Conservation (phyloP, 192 early-diverging fungal genomes). For the Rhizoclosmatium globosum region DNA sequence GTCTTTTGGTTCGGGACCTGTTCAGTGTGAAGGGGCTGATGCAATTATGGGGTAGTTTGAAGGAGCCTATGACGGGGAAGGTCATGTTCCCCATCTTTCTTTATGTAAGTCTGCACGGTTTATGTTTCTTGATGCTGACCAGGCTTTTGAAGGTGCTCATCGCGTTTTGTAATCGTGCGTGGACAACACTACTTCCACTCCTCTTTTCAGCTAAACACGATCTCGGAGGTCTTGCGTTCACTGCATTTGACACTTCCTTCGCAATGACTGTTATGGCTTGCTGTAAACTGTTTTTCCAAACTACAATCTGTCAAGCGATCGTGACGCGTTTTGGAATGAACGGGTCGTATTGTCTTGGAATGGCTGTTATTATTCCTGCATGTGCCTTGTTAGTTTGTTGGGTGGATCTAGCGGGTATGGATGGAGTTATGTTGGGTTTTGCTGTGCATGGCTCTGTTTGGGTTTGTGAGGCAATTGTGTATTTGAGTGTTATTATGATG, state of each 20-base stretch:
- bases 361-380: constrained; percentile 35
- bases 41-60: not conserved
- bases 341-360: constrained; percentile 34
- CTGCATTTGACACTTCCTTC: constrained; percentile 32
- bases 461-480: constrained; percentile 44
- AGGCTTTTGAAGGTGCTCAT: constrained; percentile 35
- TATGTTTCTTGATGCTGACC: not conserved
- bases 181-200: constrained; percentile 50
- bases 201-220: constrained; percentile 43
- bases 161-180: constrained; percentile 53
- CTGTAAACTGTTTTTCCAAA: constrained; percentile 50
- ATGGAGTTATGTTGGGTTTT: not conserved
- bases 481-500: constrained; percentile 49
- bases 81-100: constrained; percentile 40
- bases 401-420: constrained; percentile 5
- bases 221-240: constrained; percentile 42
- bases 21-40: constrained; percentile 1
- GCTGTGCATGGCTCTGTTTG: constrained; percentile 40
- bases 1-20: not conserved
- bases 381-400: constrained; percentile 27
- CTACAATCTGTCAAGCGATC: constrained; percentile 34
- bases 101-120: constrained; percentile 22
- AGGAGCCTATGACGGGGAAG: constrained; percentile 19
- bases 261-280: constrained; percentile 41
- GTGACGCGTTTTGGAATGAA: constrained; percentile 27